Evolutionary conservation across 352 stramenopile species (phyloP), one percentile per base, ranked within the genome.

Genomic region (Globisporangium splendens): DNA sequence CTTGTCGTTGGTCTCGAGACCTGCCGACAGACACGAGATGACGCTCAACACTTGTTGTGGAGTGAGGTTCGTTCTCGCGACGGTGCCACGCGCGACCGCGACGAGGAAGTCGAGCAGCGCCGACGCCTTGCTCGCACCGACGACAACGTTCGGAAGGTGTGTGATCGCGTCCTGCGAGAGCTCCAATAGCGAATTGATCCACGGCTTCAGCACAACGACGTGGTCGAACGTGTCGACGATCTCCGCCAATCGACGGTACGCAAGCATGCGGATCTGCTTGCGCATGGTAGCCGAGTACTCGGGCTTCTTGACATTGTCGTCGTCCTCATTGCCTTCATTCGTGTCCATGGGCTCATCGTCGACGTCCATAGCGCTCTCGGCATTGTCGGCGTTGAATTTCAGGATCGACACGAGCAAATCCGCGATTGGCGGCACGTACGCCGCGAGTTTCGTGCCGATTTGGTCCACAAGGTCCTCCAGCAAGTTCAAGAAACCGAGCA

Each of bases 401-500:
- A 96, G 66, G 54, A 95, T 85, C 0, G 83, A 73, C 38, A 96
- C 21, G 28, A 96, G 63, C 22, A 97, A 61, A 43, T 91, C 69
- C 3, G 89, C 75, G 35, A 97, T 70, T 8, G 66, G 64, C 21
- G 85, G 83, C n/a, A 96, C 73, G 44, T 94, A 97, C 21, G 71
- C 58, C 20, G 87, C 63, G 43, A 96, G 62, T 62, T 95, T 92
- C 0, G 94, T 79, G 11, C 88, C 88, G 10, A 97, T 72, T 64
- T 97, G 91, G 0, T 61, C 72, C 11, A 96, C 81, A 8, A 97
- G 67, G 52, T 96, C 89, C 43, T 96, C 81, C 28, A 96, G 54
- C 43, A 97, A 58, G 48, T 97, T 96, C 42, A 97, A 68, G 61
- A 97, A 97, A 35, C 91, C 91, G 21, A 96, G 74, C 22, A 93